Base-by-base conservation (phyloP, 176 grass and related monocot genomes). In the Elaeis guineensis region DNA sequence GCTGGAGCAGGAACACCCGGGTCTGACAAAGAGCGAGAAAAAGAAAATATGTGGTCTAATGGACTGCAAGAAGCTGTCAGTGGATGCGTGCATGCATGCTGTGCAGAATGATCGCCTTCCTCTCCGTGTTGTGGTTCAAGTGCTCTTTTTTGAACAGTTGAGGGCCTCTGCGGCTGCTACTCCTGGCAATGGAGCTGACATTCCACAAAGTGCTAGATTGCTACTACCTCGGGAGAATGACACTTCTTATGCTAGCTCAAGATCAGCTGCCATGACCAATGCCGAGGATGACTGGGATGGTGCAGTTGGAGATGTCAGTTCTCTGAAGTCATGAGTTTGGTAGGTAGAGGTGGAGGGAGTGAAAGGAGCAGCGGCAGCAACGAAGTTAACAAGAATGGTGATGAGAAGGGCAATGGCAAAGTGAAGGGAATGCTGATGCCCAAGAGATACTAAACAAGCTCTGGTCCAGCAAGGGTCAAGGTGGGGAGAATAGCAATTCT, bases 101-200 rank as follows among this genome's bases (percentile, higher is more conserved):
- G 79, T 99, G 63, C 94, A 99, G 80, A 99, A 99, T 15, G 94
- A 99, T 18, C 79, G 82, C 57, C 88, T 99, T 53, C 94, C 94
- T 60, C 67, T 99, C 6, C 94, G 94, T 6, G 82, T 99, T 19
- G 88, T 99, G 53, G 94, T 99, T 23, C 94, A 86, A 77, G 85
- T 99, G 63, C 88, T 99, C 62, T 99, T 93, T 79, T 93, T 99
- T 16, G 79, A 93, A 64, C 94, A 93, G 61, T 54, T 86, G 51
- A 66, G 78, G 24, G 69, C 82, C 24, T 73, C 79, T 5, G 52
- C 79, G 2, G 52, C 21, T 16, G 55, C 78, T 55, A 62, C 83
- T 60, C 32, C 63, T 51, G 58, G 29, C 4, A 55, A 58, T 19
- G 62, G 44, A 25, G 24, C 76, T 14, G 79, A 86, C 49, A 56